Conservation (phyloP, 1,139 yeast species). For the Yamadazyma blattariae region DNA sequence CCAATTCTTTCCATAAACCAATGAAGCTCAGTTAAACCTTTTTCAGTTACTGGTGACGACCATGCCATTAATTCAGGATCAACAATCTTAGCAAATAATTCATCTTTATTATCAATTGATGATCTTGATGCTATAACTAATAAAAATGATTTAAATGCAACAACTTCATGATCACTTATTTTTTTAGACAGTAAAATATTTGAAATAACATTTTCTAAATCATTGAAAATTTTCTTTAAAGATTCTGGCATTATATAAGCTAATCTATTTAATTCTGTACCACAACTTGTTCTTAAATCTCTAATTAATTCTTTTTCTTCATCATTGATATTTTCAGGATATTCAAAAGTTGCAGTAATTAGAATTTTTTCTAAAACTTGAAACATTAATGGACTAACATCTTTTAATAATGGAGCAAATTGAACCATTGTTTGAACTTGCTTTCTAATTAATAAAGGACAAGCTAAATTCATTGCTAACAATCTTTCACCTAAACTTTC, state of each 20-base stretch:
- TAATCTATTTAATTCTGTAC: slow-evolving; percentile 88
- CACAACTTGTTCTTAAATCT: slow-evolving; percentile 88
- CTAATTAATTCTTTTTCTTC: slow-evolving; percentile 79
- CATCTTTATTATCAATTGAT: slow-evolving; percentile 63
- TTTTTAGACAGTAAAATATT: slow-evolving; percentile 66
- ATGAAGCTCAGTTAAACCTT: slow-evolving; percentile 82
- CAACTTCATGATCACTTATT: slow-evolving; percentile 86
- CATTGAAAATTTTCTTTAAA: slow-evolving; percentile 73
- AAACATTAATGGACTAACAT: slow-evolving; percentile 70
- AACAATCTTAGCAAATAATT: slow-evolving; percentile 78
- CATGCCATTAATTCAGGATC: slow-evolving; percentile 92
- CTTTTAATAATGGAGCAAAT: slow-evolving; percentile 88
- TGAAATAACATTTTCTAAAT: slow-evolving; percentile 78
- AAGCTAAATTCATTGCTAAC: slow-evolving; percentile 69
- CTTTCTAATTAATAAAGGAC: slow-evolving; percentile 79
- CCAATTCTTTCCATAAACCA: slow-evolving; percentile 99
- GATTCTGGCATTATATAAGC: slow-evolving; percentile 95
- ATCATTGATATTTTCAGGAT: slow-evolving; percentile 64
- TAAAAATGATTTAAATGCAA: slow-evolving; percentile 87
- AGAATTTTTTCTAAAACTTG: slow-evolving; percentile 83
- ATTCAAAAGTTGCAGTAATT: slow-evolving; percentile 82
- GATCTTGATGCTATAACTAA: slow-evolving; percentile 91
- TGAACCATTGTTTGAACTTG: slow-evolving; percentile 94
- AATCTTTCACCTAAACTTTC: slow-evolving; percentile 77
- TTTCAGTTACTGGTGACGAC: slow-evolving; percentile 89